Conservation (phyloP, 805 yeast species). For the Isabelozyma heimii region DNA sequence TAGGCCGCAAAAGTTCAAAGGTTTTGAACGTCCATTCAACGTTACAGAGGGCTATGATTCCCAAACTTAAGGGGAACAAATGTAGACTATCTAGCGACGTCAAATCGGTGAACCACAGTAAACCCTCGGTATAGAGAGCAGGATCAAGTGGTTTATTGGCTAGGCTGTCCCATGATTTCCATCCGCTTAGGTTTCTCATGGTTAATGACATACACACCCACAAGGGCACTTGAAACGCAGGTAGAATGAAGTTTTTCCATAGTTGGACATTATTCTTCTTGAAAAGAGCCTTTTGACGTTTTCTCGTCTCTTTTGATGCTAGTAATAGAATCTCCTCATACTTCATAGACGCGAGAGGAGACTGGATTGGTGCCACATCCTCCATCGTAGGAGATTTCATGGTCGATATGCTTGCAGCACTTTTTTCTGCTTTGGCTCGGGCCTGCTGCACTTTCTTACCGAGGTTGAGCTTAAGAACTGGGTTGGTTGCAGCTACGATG, state of each 20-base stretch:
- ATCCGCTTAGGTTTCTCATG: slow-evolving; percentile 73
- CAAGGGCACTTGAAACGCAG: slow-evolving; percentile 79
- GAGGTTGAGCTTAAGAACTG: slow-evolving; percentile 60
- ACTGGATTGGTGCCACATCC: slow-evolving; percentile 10
- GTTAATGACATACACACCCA: slow-evolving; percentile 81
- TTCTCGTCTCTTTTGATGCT: slow-evolving; percentile 74
- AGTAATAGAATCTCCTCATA: slow-evolving; percentile 77
- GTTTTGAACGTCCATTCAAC: slow-evolving; percentile 79
- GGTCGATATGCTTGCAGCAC: slow-evolving; percentile 13
- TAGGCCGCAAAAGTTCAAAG: slow-evolving; percentile 47
- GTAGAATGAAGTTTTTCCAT: slow-evolving; percentile 77
- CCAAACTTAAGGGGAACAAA: slow-evolving; percentile 67
- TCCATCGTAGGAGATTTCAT: not conserved
- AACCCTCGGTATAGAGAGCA: slow-evolving; percentile 49
- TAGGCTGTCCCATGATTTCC: slow-evolving; percentile 44
- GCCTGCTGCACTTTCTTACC: slow-evolving; percentile 47
- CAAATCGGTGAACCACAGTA: slow-evolving; percentile 62
- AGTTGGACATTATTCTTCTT: slow-evolving; percentile 64
- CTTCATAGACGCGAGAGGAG: slow-evolving; percentile 46
- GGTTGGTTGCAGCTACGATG: slow-evolving; percentile 68
- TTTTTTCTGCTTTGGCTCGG: slow-evolving; percentile 15
- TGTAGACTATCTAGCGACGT: slow-evolving; percentile 59
- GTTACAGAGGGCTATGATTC: slow-evolving; percentile 68
- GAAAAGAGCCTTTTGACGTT: slow-evolving; percentile 71
- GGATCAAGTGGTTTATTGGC: slow-evolving; percentile 50